phyloP scores from a whole-genome alignment of 768 basidiomycete genomes.

The Russula ochroleuca region DNA sequence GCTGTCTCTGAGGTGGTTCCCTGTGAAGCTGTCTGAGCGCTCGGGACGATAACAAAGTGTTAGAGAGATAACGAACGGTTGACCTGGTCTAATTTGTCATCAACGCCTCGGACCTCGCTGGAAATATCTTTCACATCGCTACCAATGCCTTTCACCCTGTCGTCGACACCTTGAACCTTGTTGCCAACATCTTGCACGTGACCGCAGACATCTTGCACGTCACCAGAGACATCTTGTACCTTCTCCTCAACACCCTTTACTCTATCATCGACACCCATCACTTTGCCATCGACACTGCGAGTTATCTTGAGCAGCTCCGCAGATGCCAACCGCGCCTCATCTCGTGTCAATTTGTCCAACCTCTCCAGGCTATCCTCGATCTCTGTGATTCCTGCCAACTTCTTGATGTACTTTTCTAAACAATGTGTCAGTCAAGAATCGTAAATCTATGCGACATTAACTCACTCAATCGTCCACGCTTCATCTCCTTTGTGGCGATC shows the following conservation, averaged over 20 bases:
- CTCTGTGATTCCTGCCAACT: background rate
- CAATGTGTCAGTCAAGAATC: background rate
- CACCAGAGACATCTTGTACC: too few relatives aligned
- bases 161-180: too few relatives aligned
- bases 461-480: background rate
- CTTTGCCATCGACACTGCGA: background rate
- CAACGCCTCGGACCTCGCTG: too few relatives aligned
- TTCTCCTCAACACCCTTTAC: too few relatives aligned
- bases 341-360: background rate
- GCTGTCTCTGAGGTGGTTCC: background rate
- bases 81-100: too few relatives aligned
- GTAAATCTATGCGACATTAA: background rate
- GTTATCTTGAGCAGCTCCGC: background rate
- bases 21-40: background rate
- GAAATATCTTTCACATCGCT: too few relatives aligned
- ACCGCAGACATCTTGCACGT: too few relatives aligned
- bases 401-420: background rate
- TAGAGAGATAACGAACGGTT: background rate
- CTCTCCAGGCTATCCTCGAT: background rate
- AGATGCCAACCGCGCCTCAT: background rate
- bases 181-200: too few relatives aligned
- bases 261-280: background rate
- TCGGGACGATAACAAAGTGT: background rate
- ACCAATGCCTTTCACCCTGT: too few relatives aligned
- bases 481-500: background rate